Percentiles rank a stretch among this genome's conserved stretches.
phyloP scores from a whole-genome alignment of 257 asterid genomes.

The Scutellaria galericulata region DNA sequence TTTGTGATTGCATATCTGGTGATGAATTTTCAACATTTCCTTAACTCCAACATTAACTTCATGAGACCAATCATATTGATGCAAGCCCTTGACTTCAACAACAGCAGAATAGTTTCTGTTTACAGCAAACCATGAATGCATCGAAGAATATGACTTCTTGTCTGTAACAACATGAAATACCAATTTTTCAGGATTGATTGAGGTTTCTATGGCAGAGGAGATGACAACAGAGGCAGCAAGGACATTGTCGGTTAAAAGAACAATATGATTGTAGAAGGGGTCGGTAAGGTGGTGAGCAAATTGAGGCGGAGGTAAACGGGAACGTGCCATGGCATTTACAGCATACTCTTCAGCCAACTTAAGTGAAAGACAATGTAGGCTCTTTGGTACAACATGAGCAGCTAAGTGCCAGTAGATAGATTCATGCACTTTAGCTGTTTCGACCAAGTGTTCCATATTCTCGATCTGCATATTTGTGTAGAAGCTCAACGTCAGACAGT shows the following conservation, averaged over 20 bases:
- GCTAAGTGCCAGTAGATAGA: constrained; percentile 79
- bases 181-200: constrained; percentile 55
- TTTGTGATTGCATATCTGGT: constrained; percentile 53
- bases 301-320: constrained; percentile 71
- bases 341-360: constrained; percentile 77
- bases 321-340: constrained; percentile 70
- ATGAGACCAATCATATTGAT: constrained; percentile 82
- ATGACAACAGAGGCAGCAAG: constrained; percentile 85
- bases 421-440: constrained; percentile 62
- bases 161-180: constrained; percentile 85
- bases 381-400: constrained; percentile 66
- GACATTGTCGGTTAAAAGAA: constrained; percentile 76
- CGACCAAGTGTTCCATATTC: constrained; percentile 64
- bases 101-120: constrained; percentile 53
- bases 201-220: constrained; percentile 60
- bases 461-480: constrained; percentile 48
- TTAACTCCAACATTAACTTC: constrained; percentile 59
- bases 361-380: constrained; percentile 76
- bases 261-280: constrained; percentile 63
- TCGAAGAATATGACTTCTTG: constrained; percentile 71
- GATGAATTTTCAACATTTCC: constrained; percentile 73
- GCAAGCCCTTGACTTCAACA: constrained; percentile 84
- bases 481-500: background rate
- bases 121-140: constrained; percentile 89
- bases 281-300: constrained; percentile 58